Base-by-base conservation (phyloP, 345 rosid species). In the Linum usitatissimum region DNA sequence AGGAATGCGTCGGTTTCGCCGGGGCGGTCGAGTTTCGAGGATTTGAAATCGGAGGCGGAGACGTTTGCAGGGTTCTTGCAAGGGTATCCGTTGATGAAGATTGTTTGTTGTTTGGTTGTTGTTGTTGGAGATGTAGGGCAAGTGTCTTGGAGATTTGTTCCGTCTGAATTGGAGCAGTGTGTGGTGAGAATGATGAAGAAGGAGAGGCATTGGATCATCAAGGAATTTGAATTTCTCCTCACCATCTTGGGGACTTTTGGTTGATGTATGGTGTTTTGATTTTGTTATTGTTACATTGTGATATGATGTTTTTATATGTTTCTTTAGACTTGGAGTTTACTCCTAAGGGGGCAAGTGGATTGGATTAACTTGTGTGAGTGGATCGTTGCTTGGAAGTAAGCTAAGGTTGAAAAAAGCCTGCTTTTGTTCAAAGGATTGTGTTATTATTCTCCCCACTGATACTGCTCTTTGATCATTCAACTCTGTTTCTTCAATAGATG, bases 51-150 rank as follows among this genome's bases (percentile, higher is more conserved):
- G 3, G 86, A 78, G 30, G 86, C 76, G 36, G 18, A 68, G 64
- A 84, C 66, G 67, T 21, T 63, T 51, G 68, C 45, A 13, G 85
- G 85, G 13, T 71, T 74, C 76, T 91, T 88, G 79, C 98, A 91
- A 40, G 85, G 87, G 67, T 79, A 77, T 13, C 98, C 96, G 17
- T 88, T 88, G 66, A 91, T 61, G 80, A 88, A 91, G 54, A 78
- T 28, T 30, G 65, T 18, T 5, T 74, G 65, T 38, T 66, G n/a
- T n/a, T n/a, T n/a, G n/a, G n/a, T 23, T 23, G 28, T 64, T 23
- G 64, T 64, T 2, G 73, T 65, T 17, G 69, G 55, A 55, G 75
- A 76, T 0, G 95, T 73, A 0, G 98, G 96, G 70, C 98, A 91
- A 23, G 55, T 57, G 67, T 88, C 98, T 61, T 75, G 85, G 64